Conservation (phyloP, 768 basidiomycete genomes). For the Sistotremastrum suecicum region DNA sequence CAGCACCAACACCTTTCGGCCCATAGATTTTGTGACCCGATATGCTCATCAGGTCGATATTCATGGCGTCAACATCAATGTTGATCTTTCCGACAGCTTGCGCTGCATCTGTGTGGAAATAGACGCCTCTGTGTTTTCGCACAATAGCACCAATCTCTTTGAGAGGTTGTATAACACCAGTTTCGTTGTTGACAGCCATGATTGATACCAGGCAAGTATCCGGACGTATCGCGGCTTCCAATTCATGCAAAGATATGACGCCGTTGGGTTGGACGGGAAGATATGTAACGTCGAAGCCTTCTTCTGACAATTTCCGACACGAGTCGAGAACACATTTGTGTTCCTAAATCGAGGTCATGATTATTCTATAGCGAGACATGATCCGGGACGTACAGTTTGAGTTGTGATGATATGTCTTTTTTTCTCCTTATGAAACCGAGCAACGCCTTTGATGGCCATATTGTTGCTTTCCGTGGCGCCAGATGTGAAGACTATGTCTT, state of each 20-base stretch:
- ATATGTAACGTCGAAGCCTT: constrained; percentile 96
- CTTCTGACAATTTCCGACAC: constrained; percentile 86
- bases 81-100: constrained; percentile 90
- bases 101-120: constrained; percentile 96
- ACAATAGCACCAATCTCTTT: constrained; percentile 84
- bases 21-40: constrained; percentile 98
- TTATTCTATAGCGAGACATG: background rate
- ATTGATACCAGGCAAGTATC: constrained; percentile 91
- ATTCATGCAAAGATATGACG: constrained; percentile 57
- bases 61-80: constrained; percentile 87
- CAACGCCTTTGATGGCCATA: constrained; percentile 93
- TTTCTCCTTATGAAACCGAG: constrained; percentile 87
- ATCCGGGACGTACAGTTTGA: constrained; percentile 55
- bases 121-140: constrained; percentile 77
- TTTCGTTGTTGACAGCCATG: constrained; percentile 99
- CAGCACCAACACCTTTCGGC: constrained; percentile 90
- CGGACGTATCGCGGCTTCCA: constrained; percentile 81
- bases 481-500: constrained; percentile 95
- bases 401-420: constrained; percentile 89
- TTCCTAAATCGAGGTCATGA: constrained; percentile 36
- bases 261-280: constrained; percentile 88
- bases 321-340: constrained; percentile 99
- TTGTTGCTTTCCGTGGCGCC: constrained; percentile 98
- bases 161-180: constrained; percentile 94
- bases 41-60: constrained; percentile 90